Percentiles rank a stretch among this genome's conserved stretches.
Conservation (phyloP, 2,329 filamentous ascomycete genomes). For the Phyllosticta citriasiana region DNA sequence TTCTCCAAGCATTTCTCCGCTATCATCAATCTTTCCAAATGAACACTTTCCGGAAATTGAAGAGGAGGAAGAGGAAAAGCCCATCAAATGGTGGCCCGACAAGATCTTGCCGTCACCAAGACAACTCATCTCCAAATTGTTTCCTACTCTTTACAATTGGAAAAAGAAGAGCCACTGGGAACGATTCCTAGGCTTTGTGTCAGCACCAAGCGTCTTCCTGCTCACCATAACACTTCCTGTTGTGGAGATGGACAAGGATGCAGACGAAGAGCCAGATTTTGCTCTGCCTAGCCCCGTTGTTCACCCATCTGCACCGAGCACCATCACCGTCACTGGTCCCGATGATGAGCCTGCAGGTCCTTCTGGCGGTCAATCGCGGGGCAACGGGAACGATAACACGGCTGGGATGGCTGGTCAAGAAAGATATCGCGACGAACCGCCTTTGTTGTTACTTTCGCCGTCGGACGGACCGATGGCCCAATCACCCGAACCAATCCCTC, state of each 20-base stretch:
- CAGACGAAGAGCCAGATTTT: constrained; percentile 16
- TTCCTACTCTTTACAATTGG: constrained; percentile 82
- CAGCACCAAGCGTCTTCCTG: constrained; percentile 82
- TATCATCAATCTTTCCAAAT: constrained; percentile 37
- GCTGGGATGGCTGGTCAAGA: neutral
- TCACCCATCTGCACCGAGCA: constrained; percentile 4
- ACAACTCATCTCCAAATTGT: constrained; percentile 62
- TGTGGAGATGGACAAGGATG: constrained; percentile 57
- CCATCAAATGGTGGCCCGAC: constrained; percentile 74
- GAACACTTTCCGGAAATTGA: constrained; percentile 34
- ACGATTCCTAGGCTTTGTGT: constrained; percentile 68
- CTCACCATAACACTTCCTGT: constrained; percentile 86
- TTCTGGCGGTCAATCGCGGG: neutral
- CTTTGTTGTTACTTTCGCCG: constrained; percentile 17
- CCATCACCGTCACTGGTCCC: constrained; percentile 10
- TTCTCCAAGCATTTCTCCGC: constrained; percentile 38
- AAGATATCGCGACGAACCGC: constrained; percentile 7
- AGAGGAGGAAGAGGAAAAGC: constrained; percentile 32
- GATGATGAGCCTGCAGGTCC: constrained; percentile 3
- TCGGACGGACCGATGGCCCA: constrained; percentile 24
- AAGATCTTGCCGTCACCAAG: constrained; percentile 60
- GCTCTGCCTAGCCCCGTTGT: constrained; percentile 18
- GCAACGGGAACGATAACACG: neutral
- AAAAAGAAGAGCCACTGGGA: constrained; percentile 74
- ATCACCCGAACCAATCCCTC: constrained; percentile 27